A percentile compares a stretch with the other conserved stretches of the same genome.
These are phyloP conservation scores for Astrothelium subdiscretum DNA, from an alignment of 495 filamentous ascomycete genomes.

Conservation along the genomic window DNA sequence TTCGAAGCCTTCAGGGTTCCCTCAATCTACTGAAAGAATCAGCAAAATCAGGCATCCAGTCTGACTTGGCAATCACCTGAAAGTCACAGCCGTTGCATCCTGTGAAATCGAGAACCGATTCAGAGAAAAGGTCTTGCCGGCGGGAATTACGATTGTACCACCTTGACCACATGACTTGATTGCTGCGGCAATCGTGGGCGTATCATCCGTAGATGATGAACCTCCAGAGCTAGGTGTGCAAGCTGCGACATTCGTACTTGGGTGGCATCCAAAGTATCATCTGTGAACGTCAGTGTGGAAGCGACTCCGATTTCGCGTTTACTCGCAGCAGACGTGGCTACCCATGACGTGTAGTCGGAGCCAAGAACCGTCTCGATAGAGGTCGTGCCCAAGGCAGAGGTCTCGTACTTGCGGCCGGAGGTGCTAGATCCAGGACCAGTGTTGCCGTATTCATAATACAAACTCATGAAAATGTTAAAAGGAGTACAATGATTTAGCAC, in stretches of 20 bases:
- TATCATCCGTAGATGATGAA: not conserved
- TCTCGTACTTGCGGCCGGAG: not conserved
- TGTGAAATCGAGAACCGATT: conserved; percentile 31
- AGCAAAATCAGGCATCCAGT: not conserved
- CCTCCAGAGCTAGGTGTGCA: not conserved
- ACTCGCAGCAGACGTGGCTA: not conserved
- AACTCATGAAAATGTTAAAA: not conserved
- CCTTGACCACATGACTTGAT: conserved; percentile 25
- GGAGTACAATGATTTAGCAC: not conserved
- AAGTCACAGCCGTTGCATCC: conserved; percentile 32
- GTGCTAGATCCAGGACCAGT: conserved; percentile 7
- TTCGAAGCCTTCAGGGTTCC: conserved; percentile 31
- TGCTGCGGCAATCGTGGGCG: not conserved
- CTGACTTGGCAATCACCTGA: conserved; percentile 15
- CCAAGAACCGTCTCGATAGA: not conserved
- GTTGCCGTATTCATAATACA: conserved; percentile 13
- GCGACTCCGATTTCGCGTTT: not conserved
- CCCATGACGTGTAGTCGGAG: not conserved
- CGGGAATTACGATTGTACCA: conserved; percentile 35
- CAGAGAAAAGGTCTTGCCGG: conserved; percentile 30
- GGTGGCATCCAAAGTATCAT: not conserved
- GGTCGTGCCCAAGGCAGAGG: not conserved
- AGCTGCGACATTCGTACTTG: not conserved
- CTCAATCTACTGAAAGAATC: conserved; percentile 13
- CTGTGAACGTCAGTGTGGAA: not conserved